Conservation (phyloP, 2,329 filamentous ascomycete species). For the Xylaria sp. region DNA sequence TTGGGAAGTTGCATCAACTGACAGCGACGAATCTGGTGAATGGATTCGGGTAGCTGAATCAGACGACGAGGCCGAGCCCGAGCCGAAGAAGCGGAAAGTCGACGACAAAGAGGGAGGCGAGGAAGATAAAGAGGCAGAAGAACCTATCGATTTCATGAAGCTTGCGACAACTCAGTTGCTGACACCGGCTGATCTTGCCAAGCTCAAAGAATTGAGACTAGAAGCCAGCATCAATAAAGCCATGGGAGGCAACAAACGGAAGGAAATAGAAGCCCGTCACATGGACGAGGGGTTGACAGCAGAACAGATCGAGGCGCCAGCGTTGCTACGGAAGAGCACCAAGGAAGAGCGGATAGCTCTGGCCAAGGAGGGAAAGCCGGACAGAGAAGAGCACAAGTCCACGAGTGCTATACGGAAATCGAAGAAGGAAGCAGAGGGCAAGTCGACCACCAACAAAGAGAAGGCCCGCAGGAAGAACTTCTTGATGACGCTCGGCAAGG, state of each 20-base stretch:
- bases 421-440: conserved; percentile 88
- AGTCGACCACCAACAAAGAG: conserved; percentile 97
- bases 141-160: conserved; percentile 67
- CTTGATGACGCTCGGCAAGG: conserved; percentile 96
- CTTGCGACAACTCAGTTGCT: conserved; percentile 94
- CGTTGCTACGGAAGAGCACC: conserved; percentile 81
- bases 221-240: conserved; percentile 76
- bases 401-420: conserved; percentile 85
- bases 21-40: conserved; percentile 78
- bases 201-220: conserved; percentile 87
- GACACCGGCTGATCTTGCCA: conserved; percentile 94
- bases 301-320: conserved; percentile 88
- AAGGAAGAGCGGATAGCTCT: conserved; percentile 89
- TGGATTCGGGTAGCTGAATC: conserved; percentile 94
- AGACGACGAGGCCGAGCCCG: conserved; percentile 79
- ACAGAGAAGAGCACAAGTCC: conserved; percentile 82
- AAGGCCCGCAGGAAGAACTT: conserved; percentile 99
- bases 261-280: conserved; percentile 68
- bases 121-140: conserved; percentile 56
- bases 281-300: conserved; percentile 90
- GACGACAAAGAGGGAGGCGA: conserved; percentile 51
- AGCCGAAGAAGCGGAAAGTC: conserved; percentile 71
- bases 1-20: conserved; percentile 70
- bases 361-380: conserved; percentile 83
- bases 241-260: conserved; percentile 60